Conservation (phyloP, 2,329 filamentous ascomycete species). For the Stachybotrys chlorohalonatus region DNA sequence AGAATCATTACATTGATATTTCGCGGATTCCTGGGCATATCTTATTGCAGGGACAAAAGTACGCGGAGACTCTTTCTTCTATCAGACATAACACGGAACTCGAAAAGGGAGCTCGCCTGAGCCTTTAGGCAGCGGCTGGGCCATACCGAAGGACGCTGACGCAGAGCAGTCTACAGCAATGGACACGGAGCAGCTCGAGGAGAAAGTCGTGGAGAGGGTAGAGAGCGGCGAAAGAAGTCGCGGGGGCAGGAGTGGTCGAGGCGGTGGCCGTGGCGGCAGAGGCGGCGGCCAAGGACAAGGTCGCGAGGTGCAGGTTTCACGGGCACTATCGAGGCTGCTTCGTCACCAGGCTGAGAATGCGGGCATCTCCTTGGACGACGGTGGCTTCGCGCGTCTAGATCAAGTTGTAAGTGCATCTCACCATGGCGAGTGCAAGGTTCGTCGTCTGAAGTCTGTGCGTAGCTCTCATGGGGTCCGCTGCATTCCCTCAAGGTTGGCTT, state of each 20-base stretch:
- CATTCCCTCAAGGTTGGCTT: constrained; percentile 65
- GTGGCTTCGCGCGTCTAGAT: constrained; percentile 51
- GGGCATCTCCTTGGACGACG: constrained; percentile 46
- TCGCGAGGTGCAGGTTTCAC: constrained; percentile 42
- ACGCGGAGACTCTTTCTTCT: too few species aligned
- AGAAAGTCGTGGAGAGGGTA: not conserved
- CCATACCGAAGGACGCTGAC: not conserved
- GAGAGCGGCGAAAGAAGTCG: constrained; percentile 9
- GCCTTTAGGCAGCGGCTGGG: too few species aligned
- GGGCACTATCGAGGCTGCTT: constrained; percentile 43
- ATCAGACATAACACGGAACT: too few species aligned
- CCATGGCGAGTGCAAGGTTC: not conserved
- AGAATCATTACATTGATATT: too few species aligned
- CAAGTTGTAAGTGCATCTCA: constrained; percentile 41
- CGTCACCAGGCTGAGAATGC: constrained; percentile 48
- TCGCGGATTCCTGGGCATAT: too few species aligned
- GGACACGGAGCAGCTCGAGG: not conserved
- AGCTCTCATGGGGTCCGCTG: constrained; percentile 50
- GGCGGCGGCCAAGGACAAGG: constrained; percentile 20
- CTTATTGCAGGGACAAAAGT: too few species aligned
- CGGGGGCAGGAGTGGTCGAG: constrained; percentile 7
- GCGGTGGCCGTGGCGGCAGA: constrained; percentile 17
- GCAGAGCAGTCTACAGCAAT: not conserved
- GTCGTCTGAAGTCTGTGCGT: constrained; percentile 2
- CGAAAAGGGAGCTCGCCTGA: too few species aligned